Percentiles rank a stretch among this genome's conserved stretches.
These are phyloP conservation scores for Gossypium turneri DNA, from an alignment of 345 rosid species.

Conservation along the genomic window DNA sequence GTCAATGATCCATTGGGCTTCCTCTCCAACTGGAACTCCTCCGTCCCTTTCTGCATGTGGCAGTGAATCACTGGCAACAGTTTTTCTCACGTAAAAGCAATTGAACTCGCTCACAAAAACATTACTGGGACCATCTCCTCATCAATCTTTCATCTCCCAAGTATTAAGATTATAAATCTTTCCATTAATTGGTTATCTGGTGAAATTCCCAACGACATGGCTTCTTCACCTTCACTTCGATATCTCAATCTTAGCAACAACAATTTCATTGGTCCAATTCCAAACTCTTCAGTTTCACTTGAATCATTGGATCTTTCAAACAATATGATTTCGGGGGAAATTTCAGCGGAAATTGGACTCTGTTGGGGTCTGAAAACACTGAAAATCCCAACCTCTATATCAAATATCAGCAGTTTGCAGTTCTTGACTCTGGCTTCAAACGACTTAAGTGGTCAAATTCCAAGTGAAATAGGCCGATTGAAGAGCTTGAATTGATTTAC, in stretches of 20 bases:
- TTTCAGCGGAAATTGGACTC: slow-evolving; percentile 45
- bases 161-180: neutral
- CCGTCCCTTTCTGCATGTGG: neutral
- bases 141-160: neutral
- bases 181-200: slow-evolving; percentile 64
- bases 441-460: slow-evolving; percentile 62
- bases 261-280: slow-evolving; percentile 61
- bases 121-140: neutral
- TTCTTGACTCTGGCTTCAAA: slow-evolving; percentile 75
- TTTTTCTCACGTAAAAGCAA: neutral
- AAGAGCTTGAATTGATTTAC: slow-evolving; percentile 66
- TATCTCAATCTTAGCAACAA: slow-evolving; percentile 78
- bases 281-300: slow-evolving; percentile 33
- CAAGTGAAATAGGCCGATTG: slow-evolving; percentile 44
- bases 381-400: slow-evolving; percentile 42
- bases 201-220: slow-evolving; percentile 42
- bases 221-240: slow-evolving; percentile 50
- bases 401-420: slow-evolving; percentile 47
- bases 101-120: neutral
- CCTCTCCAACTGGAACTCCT: neutral
- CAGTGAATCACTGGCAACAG: neutral
- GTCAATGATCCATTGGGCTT: neutral
- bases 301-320: slow-evolving; percentile 72
- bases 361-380: slow-evolving; percentile 49
- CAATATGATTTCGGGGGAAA: slow-evolving; percentile 66